These are phyloP conservation scores for Penicillium lividum DNA, from an alignment of 495 filamentous ascomycete genomes.

Conservation along the genomic window DNA sequence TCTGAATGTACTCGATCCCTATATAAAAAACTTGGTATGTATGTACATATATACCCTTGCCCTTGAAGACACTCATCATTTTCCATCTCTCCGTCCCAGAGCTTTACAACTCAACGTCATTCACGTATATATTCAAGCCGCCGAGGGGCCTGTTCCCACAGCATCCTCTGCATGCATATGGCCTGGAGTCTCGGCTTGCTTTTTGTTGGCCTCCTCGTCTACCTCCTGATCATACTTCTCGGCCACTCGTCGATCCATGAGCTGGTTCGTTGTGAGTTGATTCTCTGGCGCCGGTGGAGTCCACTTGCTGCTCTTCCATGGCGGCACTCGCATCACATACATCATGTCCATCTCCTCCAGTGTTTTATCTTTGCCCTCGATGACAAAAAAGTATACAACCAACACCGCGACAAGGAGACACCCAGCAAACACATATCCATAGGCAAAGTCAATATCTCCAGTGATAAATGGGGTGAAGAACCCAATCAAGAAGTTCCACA, in stretches of 20 bases:
- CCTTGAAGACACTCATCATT: not conserved
- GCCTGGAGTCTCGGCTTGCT: constrained; percentile 15
- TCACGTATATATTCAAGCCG: constrained; percentile 4
- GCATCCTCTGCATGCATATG: constrained; percentile 31
- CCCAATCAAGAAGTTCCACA: constrained; percentile 80
- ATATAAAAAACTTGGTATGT: too few species aligned
- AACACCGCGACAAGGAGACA: constrained; percentile 64
- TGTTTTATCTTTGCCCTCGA: constrained; percentile 63
- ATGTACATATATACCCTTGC: not conserved
- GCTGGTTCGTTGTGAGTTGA: constrained; percentile 32
- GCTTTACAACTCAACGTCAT: not conserved
- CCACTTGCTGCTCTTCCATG: constrained; percentile 56
- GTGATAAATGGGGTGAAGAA: constrained; percentile 81
- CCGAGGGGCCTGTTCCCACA: constrained; percentile 23
- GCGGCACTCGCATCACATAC: constrained; percentile 67
- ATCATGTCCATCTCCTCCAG: constrained; percentile 82
- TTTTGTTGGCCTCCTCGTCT: constrained; percentile 13
- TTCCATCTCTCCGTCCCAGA: not conserved
- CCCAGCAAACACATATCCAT: constrained; percentile 77
- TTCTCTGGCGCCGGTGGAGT: constrained; percentile 32
- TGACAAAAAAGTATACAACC: constrained; percentile 72
- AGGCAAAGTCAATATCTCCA: constrained; percentile 65
- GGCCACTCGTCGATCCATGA: constrained; percentile 32
- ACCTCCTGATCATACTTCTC: constrained; percentile 23
- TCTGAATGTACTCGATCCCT: too few species aligned